These are phyloP conservation scores for Picea sitchensis DNA, from an alignment of 75 land plant genomes.

Conservation along the genomic window DNA sequence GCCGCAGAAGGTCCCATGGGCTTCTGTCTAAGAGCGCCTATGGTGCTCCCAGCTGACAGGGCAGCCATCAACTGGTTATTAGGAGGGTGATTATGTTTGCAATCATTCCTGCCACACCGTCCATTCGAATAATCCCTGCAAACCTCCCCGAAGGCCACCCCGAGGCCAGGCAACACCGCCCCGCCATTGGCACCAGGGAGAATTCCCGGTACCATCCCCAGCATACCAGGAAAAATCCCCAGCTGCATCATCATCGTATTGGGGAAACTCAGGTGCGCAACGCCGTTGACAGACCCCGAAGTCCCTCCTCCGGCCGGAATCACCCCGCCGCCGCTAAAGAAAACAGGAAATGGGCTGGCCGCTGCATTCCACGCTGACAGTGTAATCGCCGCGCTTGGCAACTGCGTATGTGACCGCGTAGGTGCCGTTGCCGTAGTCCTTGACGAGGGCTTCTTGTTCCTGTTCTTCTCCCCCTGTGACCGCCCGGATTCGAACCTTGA, in stretches of 20 bases:
- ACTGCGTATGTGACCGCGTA: slow-evolving; percentile 41
- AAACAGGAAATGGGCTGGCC: slow-evolving; percentile 35
- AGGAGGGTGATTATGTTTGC: slow-evolving; percentile 26
- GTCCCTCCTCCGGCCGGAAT: neutral
- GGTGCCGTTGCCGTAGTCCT: slow-evolving; percentile 33
- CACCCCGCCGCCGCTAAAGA: slow-evolving; percentile 30
- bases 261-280: neutral
- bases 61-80: slow-evolving; percentile 38
- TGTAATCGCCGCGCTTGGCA: slow-evolving; percentile 36
- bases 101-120: slow-evolving; percentile 20
- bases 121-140: slow-evolving; percentile 33
- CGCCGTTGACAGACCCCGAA: neutral
- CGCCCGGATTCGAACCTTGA: slow-evolving; percentile 30
- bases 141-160: slow-evolving; percentile 27
- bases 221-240: slow-evolving; percentile 58
- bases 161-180: slow-evolving; percentile 24
- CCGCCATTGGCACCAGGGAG: slow-evolving; percentile 30
- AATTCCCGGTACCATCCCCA: slow-evolving; percentile 30
- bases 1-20: slow-evolving; percentile 38
- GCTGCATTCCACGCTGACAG: slow-evolving; percentile 34
- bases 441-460: slow-evolving; percentile 31
- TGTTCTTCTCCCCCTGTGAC: slow-evolving; percentile 30
- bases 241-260: slow-evolving; percentile 29
- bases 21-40: slow-evolving; percentile 33
- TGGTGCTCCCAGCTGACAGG: slow-evolving; percentile 32